Percentiles rank a stretch among this genome's conserved stretches.
phyloP scores from a whole-genome alignment of 495 filamentous ascomycete genomes.

The Margaritispora aquatica region DNA sequence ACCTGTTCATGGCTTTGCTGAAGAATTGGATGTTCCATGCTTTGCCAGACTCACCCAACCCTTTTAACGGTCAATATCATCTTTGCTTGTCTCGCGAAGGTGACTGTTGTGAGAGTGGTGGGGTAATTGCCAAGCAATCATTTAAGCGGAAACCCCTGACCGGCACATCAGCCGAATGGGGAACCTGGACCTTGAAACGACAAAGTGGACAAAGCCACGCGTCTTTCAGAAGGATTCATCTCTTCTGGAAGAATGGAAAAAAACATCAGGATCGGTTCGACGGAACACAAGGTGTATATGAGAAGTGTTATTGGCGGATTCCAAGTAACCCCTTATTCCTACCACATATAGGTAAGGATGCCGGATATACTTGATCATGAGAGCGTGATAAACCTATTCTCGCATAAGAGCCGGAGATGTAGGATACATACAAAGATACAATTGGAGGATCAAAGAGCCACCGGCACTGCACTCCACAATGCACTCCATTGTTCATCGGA shows the following conservation, averaged over 20 bases:
- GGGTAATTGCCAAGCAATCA: too few relatives aligned
- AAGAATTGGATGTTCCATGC: too few relatives aligned
- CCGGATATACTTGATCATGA: background rate
- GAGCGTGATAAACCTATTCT: background rate
- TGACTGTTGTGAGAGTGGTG: background rate
- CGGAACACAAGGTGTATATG: background rate
- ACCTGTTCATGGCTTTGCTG: too few relatives aligned
- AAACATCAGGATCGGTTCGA: background rate
- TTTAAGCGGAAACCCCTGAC: too few relatives aligned
- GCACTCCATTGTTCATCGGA: background rate
- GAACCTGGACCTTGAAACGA: background rate
- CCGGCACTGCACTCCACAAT: background rate
- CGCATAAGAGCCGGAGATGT: background rate
- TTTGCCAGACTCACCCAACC: too few relatives aligned
- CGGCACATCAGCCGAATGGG: background rate
- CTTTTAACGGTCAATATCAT: too few relatives aligned
- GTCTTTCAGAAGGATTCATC: background rate
- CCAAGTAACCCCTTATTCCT: background rate
- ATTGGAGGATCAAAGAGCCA: background rate
- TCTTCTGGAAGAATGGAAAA: background rate
- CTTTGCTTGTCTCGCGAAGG: background rate
- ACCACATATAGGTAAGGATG: background rate
- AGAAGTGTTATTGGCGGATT: background rate
- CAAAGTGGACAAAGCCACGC: background rate
- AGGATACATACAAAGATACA: background rate